phyloP scores from a whole-genome alignment of 78 protist genomes.

The Emiliania huxleyi region DNA sequence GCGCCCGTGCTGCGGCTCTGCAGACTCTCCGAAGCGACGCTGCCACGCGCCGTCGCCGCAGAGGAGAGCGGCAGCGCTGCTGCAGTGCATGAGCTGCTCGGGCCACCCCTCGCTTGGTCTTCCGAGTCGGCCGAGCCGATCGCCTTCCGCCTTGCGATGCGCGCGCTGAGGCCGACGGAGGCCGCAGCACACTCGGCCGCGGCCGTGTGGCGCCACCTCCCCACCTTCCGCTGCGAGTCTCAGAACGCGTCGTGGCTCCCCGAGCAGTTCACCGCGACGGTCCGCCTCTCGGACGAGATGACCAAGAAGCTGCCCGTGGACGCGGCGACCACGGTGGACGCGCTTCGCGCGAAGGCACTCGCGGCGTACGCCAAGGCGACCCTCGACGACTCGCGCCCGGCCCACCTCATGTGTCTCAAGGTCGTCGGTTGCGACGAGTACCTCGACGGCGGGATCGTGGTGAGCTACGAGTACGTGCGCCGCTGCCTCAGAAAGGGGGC shows the following conservation, averaged over 20 bases:
- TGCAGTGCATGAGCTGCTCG: no score
- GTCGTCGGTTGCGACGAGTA: no score
- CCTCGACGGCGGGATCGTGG: no score
- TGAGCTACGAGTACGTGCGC: no score
- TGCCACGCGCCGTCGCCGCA: no score
- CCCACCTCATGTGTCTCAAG: no score
- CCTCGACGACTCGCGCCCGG: no score
- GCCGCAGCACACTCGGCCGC: not conserved
- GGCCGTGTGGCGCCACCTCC: not conserved
- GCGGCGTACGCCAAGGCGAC: not conserved
- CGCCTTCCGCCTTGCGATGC: not conserved
- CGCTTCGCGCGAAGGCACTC: not conserved
- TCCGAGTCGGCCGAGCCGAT: not conserved
- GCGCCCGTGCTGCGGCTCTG: no score
- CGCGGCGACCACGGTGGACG: not conserved
- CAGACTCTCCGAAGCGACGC: no score
- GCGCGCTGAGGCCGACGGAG: not conserved
- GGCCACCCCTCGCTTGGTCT: no score
- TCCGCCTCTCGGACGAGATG: not conserved
- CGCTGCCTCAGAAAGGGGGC: no score
- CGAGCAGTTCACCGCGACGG: not conserved
- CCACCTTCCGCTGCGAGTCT: not conserved
- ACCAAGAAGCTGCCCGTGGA: not conserved
- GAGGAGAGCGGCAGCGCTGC: no score
- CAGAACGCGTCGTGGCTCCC: not conserved